phyloP scores from a whole-genome alignment of 306 rosid genomes.

The Carpinus viminea region DNA sequence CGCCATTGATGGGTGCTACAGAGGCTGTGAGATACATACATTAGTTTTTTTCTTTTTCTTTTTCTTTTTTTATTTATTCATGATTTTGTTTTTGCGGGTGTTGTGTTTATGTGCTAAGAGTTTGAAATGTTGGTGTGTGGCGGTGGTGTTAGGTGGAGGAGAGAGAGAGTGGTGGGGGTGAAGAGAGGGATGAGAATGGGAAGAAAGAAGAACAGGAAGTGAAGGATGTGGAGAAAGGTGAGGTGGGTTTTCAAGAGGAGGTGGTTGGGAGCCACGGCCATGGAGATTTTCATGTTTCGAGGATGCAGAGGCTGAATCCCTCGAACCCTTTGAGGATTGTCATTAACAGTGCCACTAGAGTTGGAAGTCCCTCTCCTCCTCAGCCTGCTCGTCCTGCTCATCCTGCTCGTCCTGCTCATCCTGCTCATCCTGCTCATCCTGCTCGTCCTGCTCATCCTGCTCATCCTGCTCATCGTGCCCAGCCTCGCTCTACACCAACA shows the following conservation, averaged over 20 bases:
- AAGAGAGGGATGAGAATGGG: slow-evolving; percentile 33
- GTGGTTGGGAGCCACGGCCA: slow-evolving; percentile 24
- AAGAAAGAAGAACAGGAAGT: slow-evolving; percentile 28
- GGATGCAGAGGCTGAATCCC: slow-evolving; percentile 68
- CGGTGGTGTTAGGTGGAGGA: slow-evolving; percentile 51
- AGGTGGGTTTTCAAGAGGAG: slow-evolving; percentile 41
- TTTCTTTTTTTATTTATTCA: neutral
- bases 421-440: no score
- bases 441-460: no score
- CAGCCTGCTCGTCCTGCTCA: slow-evolving; percentile 22
- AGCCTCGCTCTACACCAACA: slow-evolving; percentile 58
- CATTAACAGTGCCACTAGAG: slow-evolving; percentile 60
- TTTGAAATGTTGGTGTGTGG: slow-evolving; percentile 22
- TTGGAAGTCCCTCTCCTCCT: slow-evolving; percentile 56
- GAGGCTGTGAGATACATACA: slow-evolving; percentile 45
- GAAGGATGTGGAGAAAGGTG: slow-evolving; percentile 57
- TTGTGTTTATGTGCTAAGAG: slow-evolving; percentile 13
- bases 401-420: neutral
- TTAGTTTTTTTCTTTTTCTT: neutral
- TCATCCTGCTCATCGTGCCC: slow-evolving; percentile 30
- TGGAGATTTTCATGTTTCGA: slow-evolving; percentile 54
- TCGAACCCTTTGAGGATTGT: slow-evolving; percentile 87
- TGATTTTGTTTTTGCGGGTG: neutral
- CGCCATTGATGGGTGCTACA: slow-evolving; percentile 61
- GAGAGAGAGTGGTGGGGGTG: slow-evolving; percentile 44